Evolutionary conservation across 2,329 filamentous ascomycete genomes (phyloP).

Genomic region (Trichocomaceae sp.): DNA sequence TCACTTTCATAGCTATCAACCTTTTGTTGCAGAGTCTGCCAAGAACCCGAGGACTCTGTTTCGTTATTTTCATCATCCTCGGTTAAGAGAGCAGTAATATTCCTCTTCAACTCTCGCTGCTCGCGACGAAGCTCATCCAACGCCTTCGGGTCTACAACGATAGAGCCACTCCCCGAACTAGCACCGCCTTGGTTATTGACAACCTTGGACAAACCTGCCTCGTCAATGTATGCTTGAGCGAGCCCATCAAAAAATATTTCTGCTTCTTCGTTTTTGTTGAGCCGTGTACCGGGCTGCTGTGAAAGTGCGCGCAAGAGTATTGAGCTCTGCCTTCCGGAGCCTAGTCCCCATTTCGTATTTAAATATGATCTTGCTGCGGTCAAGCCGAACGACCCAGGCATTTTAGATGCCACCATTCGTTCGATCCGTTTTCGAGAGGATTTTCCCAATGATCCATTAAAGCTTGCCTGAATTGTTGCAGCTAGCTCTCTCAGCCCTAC

Average conservation of each 20-base stretch:
- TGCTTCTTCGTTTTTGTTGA: conserved; percentile 77
- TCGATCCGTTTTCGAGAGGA: conserved; percentile 88
- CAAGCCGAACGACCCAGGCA: conserved; percentile 99
- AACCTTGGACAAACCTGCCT: conserved; percentile 76
- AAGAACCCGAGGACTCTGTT: conserved; percentile 5
- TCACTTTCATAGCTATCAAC: conserved; percentile 91
- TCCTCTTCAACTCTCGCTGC: conserved; percentile 65
- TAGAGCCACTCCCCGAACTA: too few species aligned
- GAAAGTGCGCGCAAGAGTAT: conserved; percentile 53
- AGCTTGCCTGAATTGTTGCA: conserved; percentile 68
- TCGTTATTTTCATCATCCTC: not conserved
- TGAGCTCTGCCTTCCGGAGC: conserved; percentile 79
- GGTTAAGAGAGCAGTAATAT: conserved; percentile 28
- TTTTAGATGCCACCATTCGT: conserved; percentile 93
- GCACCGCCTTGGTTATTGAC: conserved; percentile 80
- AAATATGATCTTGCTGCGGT: conserved; percentile 90
- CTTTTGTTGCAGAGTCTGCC: conserved; percentile 65
- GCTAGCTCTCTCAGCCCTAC: conserved; percentile 91
- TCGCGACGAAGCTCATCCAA: too few species aligned
- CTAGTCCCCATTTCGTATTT: conserved; percentile 87
- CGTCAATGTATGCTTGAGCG: conserved; percentile 92
- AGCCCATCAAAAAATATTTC: conserved; percentile 88
- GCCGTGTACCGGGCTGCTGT: not conserved
- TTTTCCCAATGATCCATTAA: conserved; percentile 85
- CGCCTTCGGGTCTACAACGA: too few species aligned